Percentiles rank a stretch among this genome's conserved stretches.
phyloP scores from a whole-genome alignment of 2,329 filamentous ascomycete species.

The Penicillium sp. region DNA sequence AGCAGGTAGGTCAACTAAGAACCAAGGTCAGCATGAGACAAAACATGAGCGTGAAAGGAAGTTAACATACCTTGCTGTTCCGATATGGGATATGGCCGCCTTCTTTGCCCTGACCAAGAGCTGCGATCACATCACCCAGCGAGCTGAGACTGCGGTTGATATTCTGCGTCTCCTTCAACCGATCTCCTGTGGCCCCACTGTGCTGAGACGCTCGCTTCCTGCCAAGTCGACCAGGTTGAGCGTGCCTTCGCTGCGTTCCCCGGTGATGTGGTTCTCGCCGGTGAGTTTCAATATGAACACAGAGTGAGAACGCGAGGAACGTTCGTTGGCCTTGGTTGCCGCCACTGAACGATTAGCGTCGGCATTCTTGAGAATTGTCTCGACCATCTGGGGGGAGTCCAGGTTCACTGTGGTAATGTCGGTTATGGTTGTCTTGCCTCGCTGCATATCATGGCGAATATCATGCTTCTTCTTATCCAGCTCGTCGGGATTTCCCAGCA shows the following conservation, averaged over 20 bases:
- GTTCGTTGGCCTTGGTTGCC: constrained; percentile 95
- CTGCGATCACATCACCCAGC: constrained; percentile 90
- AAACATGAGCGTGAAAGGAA: neutral
- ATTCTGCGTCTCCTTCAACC: constrained; percentile 90
- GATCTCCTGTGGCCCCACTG: constrained; percentile 80
- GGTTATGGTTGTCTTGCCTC: constrained; percentile 78
- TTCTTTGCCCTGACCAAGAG: constrained; percentile 79
- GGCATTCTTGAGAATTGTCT: constrained; percentile 76
- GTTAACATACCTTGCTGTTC: constrained; percentile 75
- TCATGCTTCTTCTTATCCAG: constrained; percentile 82
- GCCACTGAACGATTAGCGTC: constrained; percentile 87
- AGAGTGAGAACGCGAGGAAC: constrained; percentile 90
- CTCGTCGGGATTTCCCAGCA: constrained; percentile 72
- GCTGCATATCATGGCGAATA: constrained; percentile 80
- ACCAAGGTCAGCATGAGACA: constrained; percentile 18
- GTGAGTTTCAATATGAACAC: constrained; percentile 83
- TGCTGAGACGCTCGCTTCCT: constrained; percentile 87
- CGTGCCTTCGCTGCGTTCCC: constrained; percentile 85
- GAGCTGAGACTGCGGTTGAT: constrained; percentile 96
- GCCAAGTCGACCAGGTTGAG: constrained; percentile 95
- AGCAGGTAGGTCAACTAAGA: constrained; percentile 81
- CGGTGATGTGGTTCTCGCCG: constrained; percentile 70
- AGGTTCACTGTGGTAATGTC: constrained; percentile 77
- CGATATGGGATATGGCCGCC: constrained; percentile 85
- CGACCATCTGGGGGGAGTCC: constrained; percentile 77